Base-by-base conservation (phyloP, 2,329 filamentous ascomycete species). In the Monosporascus cannonballus region DNA sequence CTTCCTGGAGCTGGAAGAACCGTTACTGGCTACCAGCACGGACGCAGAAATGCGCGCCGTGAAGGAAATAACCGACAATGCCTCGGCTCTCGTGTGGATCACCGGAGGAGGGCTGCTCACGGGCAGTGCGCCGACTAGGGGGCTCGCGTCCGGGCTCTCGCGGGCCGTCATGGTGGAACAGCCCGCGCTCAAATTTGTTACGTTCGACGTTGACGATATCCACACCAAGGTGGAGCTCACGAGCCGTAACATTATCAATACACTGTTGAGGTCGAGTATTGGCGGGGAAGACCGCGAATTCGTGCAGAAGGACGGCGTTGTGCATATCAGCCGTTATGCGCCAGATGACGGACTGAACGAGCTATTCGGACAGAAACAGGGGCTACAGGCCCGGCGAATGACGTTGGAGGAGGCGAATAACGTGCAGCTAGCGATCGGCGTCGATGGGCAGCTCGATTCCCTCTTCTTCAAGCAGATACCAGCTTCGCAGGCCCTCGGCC, bases 161-260 rank as follows among this genome's bases (percentile, higher is more conserved):
- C 36, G 59, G 2, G 50, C 59, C 9, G 24, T 61, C 5, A 54
- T 45, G n/a, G 25, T 61, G 18, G 59, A 61, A 38, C 59, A 61
- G 41, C 59, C 59, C 1, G 49, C 57, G 3, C 52, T 59, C n/a
- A 46, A 48, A 14, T 58, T 59, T 39, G 52, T 49, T 46, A 52
- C 49, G 3, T 54, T 44, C 24, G 59, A 61, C 39, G 30, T 61
- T 11, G 59, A 58, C 14, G 30, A 48, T 0, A 48, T 53, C 2
- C 47, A 54, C 1, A 20, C 6, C 0, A 15, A 50, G 2, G 22
- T 47, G 1, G 47, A 51, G 7, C 15, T 7, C 8, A 59, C 50
- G 6, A 49, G 36, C 27, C 44, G 30, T 15, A 18, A 50, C 14
- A 37, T 56, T 18, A 39, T 56, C 18, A 17, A 51, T 1, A 20